Percentiles rank a stretch among this genome's conserved stretches.
Evolutionary conservation across 2,329 filamentous ascomycete genomes (phyloP).

Genomic region (Neonectria magnoliae): DNA sequence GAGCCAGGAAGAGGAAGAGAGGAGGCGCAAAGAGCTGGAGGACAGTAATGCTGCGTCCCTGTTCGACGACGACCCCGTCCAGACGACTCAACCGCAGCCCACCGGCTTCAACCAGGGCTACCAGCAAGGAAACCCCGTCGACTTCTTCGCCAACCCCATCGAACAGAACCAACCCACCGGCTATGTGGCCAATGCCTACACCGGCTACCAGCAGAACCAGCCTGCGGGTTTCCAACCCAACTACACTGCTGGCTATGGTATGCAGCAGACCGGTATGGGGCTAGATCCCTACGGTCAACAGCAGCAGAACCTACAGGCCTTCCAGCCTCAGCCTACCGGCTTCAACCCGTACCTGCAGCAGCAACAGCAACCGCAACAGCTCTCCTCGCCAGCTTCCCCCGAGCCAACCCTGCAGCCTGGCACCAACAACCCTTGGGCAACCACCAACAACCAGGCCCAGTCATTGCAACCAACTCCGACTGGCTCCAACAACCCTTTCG

Average conservation of each 20-base stretch:
- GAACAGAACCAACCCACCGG: constrained; percentile 86
- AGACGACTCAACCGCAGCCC: constrained; percentile 72
- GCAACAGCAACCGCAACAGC: constrained; percentile 52
- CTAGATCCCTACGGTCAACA: constrained; percentile 75
- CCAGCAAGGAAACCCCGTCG: constrained; percentile 94
- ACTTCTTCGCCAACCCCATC: constrained; percentile 97
- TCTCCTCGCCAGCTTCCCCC: constrained; percentile 52
- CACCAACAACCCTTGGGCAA: constrained; percentile 94
- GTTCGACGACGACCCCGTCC: constrained; percentile 82
- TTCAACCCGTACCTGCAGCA: constrained; percentile 62
- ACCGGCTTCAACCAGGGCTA: constrained; percentile 98
- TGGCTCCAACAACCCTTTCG: constrained; percentile 98
- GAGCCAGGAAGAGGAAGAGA: constrained; percentile 93
- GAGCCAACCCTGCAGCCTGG: constrained; percentile 77
- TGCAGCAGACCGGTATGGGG: constrained; percentile 69
- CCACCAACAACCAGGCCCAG: constrained; percentile 64
- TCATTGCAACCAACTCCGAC: constrained; percentile 84
- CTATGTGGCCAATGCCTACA: constrained; percentile 68
- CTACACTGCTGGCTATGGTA: constrained; percentile 73
- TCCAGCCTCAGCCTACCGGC: constrained; percentile 60
- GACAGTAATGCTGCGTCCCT: constrained; percentile 84
- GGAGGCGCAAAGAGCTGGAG: constrained; percentile 86
- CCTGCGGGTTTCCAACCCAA: constrained; percentile 65
- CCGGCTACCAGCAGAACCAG: constrained; percentile 58
- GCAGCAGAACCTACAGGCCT: constrained; percentile 52